A percentile compares a stretch with the other conserved stretches of the same genome.
phyloP scores from a whole-genome alignment of 2,329 filamentous ascomycete species.

The Neopestalotiopsis clavispora region DNA sequence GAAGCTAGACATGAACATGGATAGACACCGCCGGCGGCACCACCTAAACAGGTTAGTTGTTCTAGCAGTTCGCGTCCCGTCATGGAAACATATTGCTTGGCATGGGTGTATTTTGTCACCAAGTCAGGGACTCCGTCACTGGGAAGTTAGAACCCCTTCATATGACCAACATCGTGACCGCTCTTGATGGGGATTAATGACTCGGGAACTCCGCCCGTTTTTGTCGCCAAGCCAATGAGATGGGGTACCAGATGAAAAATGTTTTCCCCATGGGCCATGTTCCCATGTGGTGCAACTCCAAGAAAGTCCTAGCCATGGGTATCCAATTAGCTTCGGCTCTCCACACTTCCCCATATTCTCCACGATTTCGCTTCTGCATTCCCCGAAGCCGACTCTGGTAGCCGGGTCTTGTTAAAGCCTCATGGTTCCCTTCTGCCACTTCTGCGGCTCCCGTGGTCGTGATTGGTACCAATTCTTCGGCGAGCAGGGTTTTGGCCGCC shows the following conservation, averaged over 20 bases:
- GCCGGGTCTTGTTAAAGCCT: neutral
- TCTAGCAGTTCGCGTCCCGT: neutral
- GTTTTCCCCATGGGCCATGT: neutral
- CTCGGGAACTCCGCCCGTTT: neutral
- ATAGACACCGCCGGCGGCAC: neutral
- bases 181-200: neutral
- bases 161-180: neutral
- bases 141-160: neutral
- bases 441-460: neutral
- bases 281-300: neutral
- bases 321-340: neutral
- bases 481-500: neutral
- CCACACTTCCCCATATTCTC: slow-evolving; percentile 2
- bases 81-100: neutral
- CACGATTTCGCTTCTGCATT: slow-evolving; percentile 2
- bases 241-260: neutral
- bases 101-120: neutral
- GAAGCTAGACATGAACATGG: neutral
- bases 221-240: neutral
- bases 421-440: neutral
- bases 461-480: neutral
- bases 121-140: neutral
- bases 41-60: neutral
- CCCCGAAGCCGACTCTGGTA: neutral
- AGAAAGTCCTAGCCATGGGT: neutral